Conservation (phyloP, 2,329 filamentous ascomycete species). For the Hymenoscyphus infarciens region DNA sequence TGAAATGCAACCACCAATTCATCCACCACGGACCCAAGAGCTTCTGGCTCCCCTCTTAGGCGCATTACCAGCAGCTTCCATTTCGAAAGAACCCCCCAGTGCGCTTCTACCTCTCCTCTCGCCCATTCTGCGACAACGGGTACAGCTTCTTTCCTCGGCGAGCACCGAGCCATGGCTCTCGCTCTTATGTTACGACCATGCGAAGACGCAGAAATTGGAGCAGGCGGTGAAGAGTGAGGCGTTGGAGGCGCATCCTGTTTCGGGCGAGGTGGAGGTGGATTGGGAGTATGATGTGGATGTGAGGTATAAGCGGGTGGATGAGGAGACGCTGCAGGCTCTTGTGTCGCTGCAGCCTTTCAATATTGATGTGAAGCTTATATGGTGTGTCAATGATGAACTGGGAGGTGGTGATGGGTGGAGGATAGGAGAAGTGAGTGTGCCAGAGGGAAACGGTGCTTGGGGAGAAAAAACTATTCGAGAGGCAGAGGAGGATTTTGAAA, state of each 20-base stretch:
- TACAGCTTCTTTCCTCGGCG: slow-evolving; percentile 59
- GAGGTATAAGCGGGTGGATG: slow-evolving; percentile 65
- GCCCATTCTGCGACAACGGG: slow-evolving; percentile 62
- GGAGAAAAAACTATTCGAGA: slow-evolving; percentile 51
- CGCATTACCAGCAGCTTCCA: slow-evolving; percentile 55
- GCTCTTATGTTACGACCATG: slow-evolving; percentile 63
- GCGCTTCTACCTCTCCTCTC: slow-evolving; percentile 58
- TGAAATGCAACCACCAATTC: slow-evolving; percentile 34
- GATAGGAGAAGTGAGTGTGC: slow-evolving; percentile 63
- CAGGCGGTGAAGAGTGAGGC: slow-evolving; percentile 58
- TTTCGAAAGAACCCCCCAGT: slow-evolving; percentile 54
- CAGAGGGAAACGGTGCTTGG: slow-evolving; percentile 49
- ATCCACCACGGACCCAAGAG: slow-evolving; percentile 44
- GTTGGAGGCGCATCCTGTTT: slow-evolving; percentile 76
- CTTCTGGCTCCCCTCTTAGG: slow-evolving; percentile 56
- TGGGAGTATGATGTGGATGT: slow-evolving; percentile 62
- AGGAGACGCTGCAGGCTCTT: slow-evolving; percentile 70
- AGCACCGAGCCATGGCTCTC: slow-evolving; percentile 68
- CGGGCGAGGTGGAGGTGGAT: slow-evolving; percentile 72
- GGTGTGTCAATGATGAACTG: slow-evolving; percentile 57
- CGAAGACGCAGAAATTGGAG: slow-evolving; percentile 52
- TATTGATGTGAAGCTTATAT: slow-evolving; percentile 63
- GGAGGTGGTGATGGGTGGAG: slow-evolving; percentile 65
- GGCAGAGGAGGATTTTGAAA: slow-evolving; percentile 55
- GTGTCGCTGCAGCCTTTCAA: slow-evolving; percentile 59